A percentile compares a stretch with the other conserved stretches of the same genome.
Evolutionary conservation across 257 asterid genomes (phyloP).

Genomic region (Nicotiana obtusifolia): DNA sequence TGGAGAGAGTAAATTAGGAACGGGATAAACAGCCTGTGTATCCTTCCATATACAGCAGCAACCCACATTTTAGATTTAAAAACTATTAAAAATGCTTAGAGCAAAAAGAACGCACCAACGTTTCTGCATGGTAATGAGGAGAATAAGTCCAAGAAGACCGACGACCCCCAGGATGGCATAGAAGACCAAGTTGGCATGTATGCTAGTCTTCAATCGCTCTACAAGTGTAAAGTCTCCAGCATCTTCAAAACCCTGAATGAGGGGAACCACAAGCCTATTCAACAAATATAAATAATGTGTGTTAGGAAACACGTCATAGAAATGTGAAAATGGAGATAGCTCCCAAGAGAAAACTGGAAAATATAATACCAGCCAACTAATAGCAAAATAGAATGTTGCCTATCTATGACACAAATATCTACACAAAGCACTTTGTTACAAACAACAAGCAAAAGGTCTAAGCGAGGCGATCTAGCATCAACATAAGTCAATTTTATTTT

Average conservation of each 20-base stretch:
- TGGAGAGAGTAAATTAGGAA: not conserved
- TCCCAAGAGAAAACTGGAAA: not conserved
- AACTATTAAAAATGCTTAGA: constrained; percentile 11
- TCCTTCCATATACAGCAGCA: not conserved
- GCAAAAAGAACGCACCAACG: constrained; percentile 55
- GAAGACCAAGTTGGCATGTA: constrained; percentile 88
- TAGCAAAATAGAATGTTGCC: not conserved
- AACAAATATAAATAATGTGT: not conserved
- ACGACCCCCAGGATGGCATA: constrained; percentile 79
- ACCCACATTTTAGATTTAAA: constrained; percentile 5
- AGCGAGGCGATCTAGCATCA: not conserved
- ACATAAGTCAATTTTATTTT: not conserved
- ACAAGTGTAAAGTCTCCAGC: constrained; percentile 90
- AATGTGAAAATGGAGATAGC: not conserved
- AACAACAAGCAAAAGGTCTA: not conserved
- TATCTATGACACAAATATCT: not conserved
- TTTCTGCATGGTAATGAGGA: constrained; percentile 69
- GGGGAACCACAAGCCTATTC: constrained; percentile 96
- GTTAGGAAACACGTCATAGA: not conserved
- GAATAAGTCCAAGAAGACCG: constrained; percentile 92
- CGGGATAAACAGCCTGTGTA: not conserved
- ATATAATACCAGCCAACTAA: not conserved
- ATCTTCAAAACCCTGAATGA: constrained; percentile 97
- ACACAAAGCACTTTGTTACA: not conserved
- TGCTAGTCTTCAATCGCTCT: constrained; percentile 93